Percentiles rank a stretch among this genome's conserved stretches.
These are phyloP conservation scores for Cercospora berteroae DNA, from an alignment of 2,329 filamentous ascomycete genomes.

Conservation along the genomic window DNA sequence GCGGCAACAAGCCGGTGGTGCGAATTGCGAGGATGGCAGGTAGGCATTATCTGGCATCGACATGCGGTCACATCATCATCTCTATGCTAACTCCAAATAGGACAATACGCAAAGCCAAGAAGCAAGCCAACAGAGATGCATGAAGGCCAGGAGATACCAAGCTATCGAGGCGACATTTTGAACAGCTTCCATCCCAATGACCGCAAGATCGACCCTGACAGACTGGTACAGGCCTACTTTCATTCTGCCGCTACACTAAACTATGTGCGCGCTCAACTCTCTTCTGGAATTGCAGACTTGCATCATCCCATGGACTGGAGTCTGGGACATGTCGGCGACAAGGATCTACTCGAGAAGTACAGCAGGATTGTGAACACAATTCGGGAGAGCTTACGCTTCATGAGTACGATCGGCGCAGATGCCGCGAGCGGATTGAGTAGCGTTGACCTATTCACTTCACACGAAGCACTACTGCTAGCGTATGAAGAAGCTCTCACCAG, in stretches of 20 bases:
- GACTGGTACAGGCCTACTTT: constrained; percentile 84
- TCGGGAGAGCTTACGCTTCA: constrained; percentile 80
- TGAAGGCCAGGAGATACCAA: constrained; percentile 76
- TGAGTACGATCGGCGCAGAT: constrained; percentile 88
- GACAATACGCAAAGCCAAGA: constrained; percentile 90
- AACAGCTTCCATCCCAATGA: constrained; percentile 81
- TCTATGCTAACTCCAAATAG: background rate
- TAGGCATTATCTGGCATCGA: background rate
- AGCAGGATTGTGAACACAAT: constrained; percentile 79
- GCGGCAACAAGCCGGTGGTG: constrained; percentile 75
- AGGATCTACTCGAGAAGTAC: constrained; percentile 81
- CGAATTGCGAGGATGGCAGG: constrained; percentile 91
- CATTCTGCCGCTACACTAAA: constrained; percentile 93
- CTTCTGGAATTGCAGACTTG: constrained; percentile 87
- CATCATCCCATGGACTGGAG: constrained; percentile 94
- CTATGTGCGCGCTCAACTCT: constrained; percentile 79
- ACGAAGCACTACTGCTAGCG: constrained; percentile 89
- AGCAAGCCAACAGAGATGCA: constrained; percentile 83
- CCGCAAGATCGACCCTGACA: constrained; percentile 74
- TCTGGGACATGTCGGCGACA: constrained; percentile 84
- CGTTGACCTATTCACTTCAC: constrained; percentile 91
- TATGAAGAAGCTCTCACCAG: constrained; percentile 90
- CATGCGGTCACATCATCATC: background rate
- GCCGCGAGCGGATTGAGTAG: constrained; percentile 81
- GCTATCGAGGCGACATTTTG: constrained; percentile 92